Evolutionary conservation across 2,329 filamentous ascomycete species (phyloP), one percentile per base, ranked within the genome.

Genomic region (Thermochaetoides dissita): DNA sequence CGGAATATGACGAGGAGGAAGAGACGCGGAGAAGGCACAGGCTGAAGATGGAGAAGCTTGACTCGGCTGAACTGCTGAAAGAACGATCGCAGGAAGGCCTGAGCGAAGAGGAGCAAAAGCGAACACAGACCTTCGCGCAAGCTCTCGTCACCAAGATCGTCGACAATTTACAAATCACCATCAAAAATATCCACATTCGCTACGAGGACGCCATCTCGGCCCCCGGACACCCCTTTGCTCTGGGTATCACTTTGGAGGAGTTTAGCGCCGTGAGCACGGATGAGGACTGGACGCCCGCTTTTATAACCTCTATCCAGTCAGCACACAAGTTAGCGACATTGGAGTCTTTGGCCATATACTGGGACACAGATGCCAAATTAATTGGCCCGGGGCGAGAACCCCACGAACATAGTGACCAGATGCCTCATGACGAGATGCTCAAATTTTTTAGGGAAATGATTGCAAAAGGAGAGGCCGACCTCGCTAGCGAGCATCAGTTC

Each of bases 11-110:
- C 51, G 79, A 88, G 45, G 84, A 89, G 8, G 91, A 99, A 57
- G 91, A 99, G 61, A 84, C 89, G 51, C 75, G 78, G 40, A 74
- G 91, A 57, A 79, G 76, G 47, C 87, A 95, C 58, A 74, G 81
- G n/a, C 74, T 98, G 56, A 99, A 99, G 68, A 94, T 98, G 77
- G 91, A 99, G 64, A 94, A 95, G 64, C 74, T 99, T 6, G 91
- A 98, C 60, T 94, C 86, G 52, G 91, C 91, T 1, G 91, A 99
- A 64, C 67, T 99, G 49, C 67, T 98, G 50, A 94, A 94, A 60
- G 89, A 96, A 57, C 76, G 84, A 40, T 93, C 83, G 47, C 79
- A 81, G n/a, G 89, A 94, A 59, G 88, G 89, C 37, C 80, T 96
- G 71, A 94, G 84, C 56, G 79, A 81, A 51, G 91, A 98, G 59